Evolutionary conservation across 176 grass and related monocot species (phyloP), one percentile per base, ranked within the genome.

Genomic region (Oryza officinalis): DNA sequence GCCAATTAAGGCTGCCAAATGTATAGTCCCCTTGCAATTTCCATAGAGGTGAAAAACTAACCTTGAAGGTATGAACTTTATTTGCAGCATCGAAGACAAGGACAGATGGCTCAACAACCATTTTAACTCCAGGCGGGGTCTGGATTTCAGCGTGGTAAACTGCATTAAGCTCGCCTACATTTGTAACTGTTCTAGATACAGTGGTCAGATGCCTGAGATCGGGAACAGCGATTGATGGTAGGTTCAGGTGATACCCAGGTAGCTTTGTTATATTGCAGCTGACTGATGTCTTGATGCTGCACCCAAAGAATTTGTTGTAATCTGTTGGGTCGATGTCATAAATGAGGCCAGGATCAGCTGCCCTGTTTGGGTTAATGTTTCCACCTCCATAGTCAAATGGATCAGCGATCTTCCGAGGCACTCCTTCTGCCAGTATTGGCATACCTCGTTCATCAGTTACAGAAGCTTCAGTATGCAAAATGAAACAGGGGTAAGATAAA

Each of bases 321-420:
- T 63, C 83, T 1, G 3, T 70, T 25, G 83, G 74, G 26, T 85
- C 74, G 25, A 85, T 78, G 65, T 85, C 74, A n/a, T 71, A 85
- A 63, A 85, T 63, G 4, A 85, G 83, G 20, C 83, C 83, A 32
- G 83, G 83, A 23, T 78, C 49, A 8, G 74, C 47, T 18, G 83
- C 83, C 4, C 64, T 33, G 37, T 61, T 85, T 8, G 74, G 83
- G 27, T 77, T 61, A 13, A 85, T 64, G 57, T 83, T 32, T 2
- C 86, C 86, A 0, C 74, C 80, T 13, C 86, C 80, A 0, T 88
- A 88, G 66, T 88, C 86, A 4, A 88, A 88, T 9, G 86, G 86
- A 33, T 84, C 81, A 10, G 86, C 86, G 8, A 78, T 44, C 43
- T 88, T 88, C 0, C 57, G 11, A 5, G 67, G 86, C 12, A 78